These are phyloP conservation scores for Symbiodinium pilosum DNA, from an alignment of 73 alveolate genomes.

Conservation along the genomic window DNA sequence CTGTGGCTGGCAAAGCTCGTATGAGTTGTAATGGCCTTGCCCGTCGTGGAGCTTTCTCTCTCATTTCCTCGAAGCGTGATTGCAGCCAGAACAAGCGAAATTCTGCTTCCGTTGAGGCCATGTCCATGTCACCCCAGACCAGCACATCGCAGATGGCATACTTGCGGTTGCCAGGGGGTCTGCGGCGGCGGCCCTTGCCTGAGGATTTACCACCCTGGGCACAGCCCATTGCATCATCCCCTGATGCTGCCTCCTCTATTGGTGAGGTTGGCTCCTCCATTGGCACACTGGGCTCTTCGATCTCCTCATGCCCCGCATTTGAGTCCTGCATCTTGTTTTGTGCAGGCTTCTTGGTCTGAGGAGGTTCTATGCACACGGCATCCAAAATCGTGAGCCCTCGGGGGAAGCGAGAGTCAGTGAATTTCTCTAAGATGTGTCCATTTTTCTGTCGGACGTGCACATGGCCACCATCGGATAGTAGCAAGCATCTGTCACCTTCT, in stretches of 20 bases:
- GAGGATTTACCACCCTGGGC: slow-evolving; percentile 19
- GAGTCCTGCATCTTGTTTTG: neutral
- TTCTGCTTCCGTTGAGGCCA: slow-evolving; percentile 78
- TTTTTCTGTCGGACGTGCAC: slow-evolving; percentile 92
- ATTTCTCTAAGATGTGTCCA: slow-evolving; percentile 59
- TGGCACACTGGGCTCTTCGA: neutral
- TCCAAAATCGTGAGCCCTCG: slow-evolving; percentile 85
- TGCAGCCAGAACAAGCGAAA: slow-evolving; percentile 84
- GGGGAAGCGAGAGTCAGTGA: slow-evolving; percentile 58
- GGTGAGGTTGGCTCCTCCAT: slow-evolving; percentile 23
- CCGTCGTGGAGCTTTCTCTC: slow-evolving; percentile 63
- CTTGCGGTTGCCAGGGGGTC: slow-evolving; percentile 66
- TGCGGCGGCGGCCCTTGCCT: slow-evolving; percentile 63
- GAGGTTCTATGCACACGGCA: slow-evolving; percentile 69
- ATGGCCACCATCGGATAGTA: slow-evolving; percentile 80
- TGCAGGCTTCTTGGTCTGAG: neutral
- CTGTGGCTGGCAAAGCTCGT: slow-evolving; percentile 59
- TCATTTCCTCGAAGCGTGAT: slow-evolving; percentile 87
- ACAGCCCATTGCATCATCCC: slow-evolving; percentile 32
- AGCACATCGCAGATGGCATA: slow-evolving; percentile 89
- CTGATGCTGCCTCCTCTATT: neutral
- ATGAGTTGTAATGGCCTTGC: slow-evolving; percentile 85
- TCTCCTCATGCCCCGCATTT: neutral
- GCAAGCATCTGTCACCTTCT: slow-evolving; percentile 81
- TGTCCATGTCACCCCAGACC: slow-evolving; percentile 87